Conservation (phyloP, 1,284 basidiomycete species). For the Leucoagaricus sp. region DNA sequence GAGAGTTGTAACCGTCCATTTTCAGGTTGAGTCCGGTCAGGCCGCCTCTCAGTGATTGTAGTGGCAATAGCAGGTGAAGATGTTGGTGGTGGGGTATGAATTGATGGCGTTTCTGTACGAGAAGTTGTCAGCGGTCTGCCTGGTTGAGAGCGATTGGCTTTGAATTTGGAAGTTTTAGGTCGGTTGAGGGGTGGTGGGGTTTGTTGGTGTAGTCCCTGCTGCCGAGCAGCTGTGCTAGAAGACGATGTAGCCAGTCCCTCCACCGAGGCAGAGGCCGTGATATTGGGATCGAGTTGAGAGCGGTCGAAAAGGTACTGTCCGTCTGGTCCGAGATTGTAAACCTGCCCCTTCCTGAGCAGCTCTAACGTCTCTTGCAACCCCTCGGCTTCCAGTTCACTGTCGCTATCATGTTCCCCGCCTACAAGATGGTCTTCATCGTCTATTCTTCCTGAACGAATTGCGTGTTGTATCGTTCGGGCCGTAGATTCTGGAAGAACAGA, state of each 20-base stretch:
- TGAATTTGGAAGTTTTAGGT: constrained; percentile 41
- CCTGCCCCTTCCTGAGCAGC: constrained; percentile 54
- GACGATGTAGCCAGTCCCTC: background rate
- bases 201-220: constrained; percentile 5
- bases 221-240: background rate
- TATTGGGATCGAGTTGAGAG: constrained; percentile 17
- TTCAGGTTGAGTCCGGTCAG: background rate
- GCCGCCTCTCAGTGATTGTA: constrained; percentile 17
- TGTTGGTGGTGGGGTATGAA: constrained; percentile 27
- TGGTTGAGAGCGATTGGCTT: constrained; percentile 32
- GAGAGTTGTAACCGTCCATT: too few relatives aligned
- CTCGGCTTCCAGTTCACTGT: constrained; percentile 55
- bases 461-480: constrained; percentile 51
- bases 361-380: constrained; percentile 55
- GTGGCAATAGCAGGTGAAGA: constrained; percentile 13
- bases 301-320: constrained; percentile 30
- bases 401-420: constrained; percentile 58
- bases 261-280: constrained; percentile 14
- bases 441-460: constrained; percentile 63
- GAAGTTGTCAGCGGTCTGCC: constrained; percentile 22
- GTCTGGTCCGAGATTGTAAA: constrained; percentile 59
- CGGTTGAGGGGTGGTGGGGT: constrained; percentile 31
- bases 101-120: constrained; percentile 23
- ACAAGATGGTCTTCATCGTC: constrained; percentile 53
- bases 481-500: constrained; percentile 53